phyloP scores from a whole-genome alignment of 306 rosid genomes.

The Albizia julibrissin region DNA sequence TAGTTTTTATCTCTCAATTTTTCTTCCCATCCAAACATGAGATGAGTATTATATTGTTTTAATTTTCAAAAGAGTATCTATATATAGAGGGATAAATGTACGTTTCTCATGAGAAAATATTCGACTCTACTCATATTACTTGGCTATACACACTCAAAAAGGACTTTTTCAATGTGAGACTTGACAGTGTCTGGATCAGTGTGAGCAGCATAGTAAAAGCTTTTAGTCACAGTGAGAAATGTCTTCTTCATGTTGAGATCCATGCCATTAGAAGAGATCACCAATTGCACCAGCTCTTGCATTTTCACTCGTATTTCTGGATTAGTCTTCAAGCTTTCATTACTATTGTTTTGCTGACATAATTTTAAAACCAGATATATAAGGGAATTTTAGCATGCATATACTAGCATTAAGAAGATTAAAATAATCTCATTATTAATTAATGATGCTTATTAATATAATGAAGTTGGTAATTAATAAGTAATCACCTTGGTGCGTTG shows the following conservation, averaged over 20 bases:
- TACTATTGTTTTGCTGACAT: conserved; percentile 15
- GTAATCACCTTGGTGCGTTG: conserved; percentile 31
- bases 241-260: conserved; percentile 39
- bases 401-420: not conserved
- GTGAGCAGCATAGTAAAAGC: conserved; percentile 17
- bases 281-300: conserved; percentile 54
- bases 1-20: too few species aligned
- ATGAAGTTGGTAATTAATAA: too few species aligned
- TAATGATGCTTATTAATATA: too few species aligned
- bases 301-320: conserved; percentile 48
- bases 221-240: conserved; percentile 50
- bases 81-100: not conserved
- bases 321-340: conserved; percentile 18
- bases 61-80: too few species aligned
- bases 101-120: not conserved
- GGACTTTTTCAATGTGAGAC: conserved; percentile 43
- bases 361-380: too few species aligned
- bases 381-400: not conserved
- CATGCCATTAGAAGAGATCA: conserved; percentile 31
- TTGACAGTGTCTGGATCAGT: conserved; percentile 45
- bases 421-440: not conserved
- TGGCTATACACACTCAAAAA: not conserved
- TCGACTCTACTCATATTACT: not conserved
- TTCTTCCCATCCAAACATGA: too few species aligned
- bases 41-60: too few species aligned